These are phyloP conservation scores for Pseudoperonospora humuli DNA, from an alignment of 352 stramenopile species.

Conservation along the genomic window DNA sequence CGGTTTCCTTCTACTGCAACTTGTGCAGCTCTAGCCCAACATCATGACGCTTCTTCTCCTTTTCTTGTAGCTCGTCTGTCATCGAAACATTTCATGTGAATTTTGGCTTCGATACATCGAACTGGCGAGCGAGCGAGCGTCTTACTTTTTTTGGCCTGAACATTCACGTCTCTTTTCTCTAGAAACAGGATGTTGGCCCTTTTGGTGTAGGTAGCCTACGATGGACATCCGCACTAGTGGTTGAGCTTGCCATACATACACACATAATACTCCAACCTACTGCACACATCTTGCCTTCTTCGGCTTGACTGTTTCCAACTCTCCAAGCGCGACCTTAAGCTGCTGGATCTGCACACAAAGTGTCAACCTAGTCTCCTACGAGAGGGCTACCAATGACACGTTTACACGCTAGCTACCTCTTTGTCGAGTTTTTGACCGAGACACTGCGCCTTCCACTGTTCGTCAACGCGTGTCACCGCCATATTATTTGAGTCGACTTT, in stretches of 20 bases:
- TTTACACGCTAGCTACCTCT: constrained; percentile 14
- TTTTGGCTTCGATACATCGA: neutral
- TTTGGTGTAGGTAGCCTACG: constrained; percentile 60
- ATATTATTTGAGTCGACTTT: constrained; percentile 7
- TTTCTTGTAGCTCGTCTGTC: constrained; percentile 56
- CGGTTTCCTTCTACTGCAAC: constrained; percentile 1
- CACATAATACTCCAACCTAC: neutral
- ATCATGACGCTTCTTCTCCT: constrained; percentile 48
- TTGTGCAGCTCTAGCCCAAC: constrained; percentile 47
- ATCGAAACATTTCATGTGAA: neutral
- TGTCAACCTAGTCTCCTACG: neutral
- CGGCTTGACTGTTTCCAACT: constrained; percentile 59
- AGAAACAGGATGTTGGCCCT: constrained; percentile 70
- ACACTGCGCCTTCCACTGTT: constrained; percentile 43
- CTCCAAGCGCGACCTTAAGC: constrained; percentile 61
- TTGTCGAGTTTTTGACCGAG: constrained; percentile 32
- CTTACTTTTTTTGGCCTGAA: constrained; percentile 61
- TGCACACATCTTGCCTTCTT: constrained; percentile 40
- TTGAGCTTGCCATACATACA: neutral
- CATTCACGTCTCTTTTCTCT: constrained; percentile 51
- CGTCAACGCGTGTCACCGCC: constrained; percentile 15
- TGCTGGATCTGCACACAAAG: constrained; percentile 50
- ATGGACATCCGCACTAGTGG: neutral
- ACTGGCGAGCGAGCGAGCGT: too few relatives aligned
- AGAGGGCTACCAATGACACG: too few relatives aligned